Evolutionary conservation across 805 yeast genomes (phyloP).

Genomic region (Ogataea ramenticola): DNA sequence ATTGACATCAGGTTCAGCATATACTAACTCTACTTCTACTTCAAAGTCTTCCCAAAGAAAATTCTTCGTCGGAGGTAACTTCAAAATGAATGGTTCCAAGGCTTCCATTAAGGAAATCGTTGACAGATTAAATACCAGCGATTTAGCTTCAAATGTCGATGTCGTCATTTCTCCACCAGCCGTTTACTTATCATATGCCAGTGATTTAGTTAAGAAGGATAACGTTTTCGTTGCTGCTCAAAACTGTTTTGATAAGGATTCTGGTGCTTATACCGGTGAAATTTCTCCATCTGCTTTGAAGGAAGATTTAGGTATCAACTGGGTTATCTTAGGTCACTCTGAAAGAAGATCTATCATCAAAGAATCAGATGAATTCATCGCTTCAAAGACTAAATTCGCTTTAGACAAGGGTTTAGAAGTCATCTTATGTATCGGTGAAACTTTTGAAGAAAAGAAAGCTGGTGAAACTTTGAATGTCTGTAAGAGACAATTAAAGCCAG

Average conservation of each 20-base stretch:
- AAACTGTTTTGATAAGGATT: slow-evolving; percentile 77
- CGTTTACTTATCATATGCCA: slow-evolving; percentile 78
- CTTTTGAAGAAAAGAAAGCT: slow-evolving; percentile 88
- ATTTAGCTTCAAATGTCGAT: slow-evolving; percentile 71
- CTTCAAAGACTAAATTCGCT: slow-evolving; percentile 92
- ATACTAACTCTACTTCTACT: not conserved
- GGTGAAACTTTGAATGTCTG: slow-evolving; percentile 81
- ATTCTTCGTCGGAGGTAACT: slow-evolving; percentile 98
- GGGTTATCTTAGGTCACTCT: slow-evolving; percentile 97
- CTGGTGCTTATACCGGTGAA: slow-evolving; percentile 99
- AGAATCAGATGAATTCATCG: slow-evolving; percentile 86
- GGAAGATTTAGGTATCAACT: slow-evolving; percentile 80
- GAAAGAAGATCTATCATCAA: slow-evolving; percentile 94
- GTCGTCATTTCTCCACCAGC: slow-evolving; percentile 97
- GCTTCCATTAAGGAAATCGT: slow-evolving; percentile 78
- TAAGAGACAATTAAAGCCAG: slow-evolving; percentile 87
- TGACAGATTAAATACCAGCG: slow-evolving; percentile 72
- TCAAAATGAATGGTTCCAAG: slow-evolving; percentile 96
- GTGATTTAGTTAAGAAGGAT: slow-evolving; percentile 55
- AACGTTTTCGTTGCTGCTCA: slow-evolving; percentile 85
- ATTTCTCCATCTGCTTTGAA: slow-evolving; percentile 79
- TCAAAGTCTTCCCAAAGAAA: slow-evolving; percentile 22
- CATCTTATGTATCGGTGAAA: slow-evolving; percentile 96
- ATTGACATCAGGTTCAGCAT: not conserved
- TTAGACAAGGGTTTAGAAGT: slow-evolving; percentile 84